Evolutionary conservation across 768 basidiomycete species (phyloP), one percentile per base, ranked within the genome.

Genomic region (Lentinula lateritia): DNA sequence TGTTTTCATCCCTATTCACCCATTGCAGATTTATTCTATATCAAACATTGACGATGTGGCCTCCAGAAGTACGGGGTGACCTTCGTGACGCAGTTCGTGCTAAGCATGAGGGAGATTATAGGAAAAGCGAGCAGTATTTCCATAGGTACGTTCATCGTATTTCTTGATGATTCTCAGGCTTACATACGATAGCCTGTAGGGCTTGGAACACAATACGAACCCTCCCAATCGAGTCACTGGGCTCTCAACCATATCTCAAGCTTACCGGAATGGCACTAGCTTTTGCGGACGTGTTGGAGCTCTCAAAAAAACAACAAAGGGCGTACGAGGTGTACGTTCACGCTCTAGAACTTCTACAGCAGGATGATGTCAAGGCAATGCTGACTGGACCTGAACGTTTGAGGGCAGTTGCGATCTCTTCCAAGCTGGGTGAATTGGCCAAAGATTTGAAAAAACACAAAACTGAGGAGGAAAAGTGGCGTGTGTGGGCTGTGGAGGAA

Each of bases 71-170:
- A 2, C 82, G 87, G 5, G 70, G 73, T 35, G 88, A 90, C 71
- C 76, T 92, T 38, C 85, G 88, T 6, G 80, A 78, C 2, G 90
- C 86, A 2, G 76, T 92, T 46, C 80, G 79, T 61, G 87, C 87
- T 2, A 87, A 82, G 66, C 73, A 83, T 57, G 79, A 83, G 60
- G 83, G 80, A 2, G 83, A 91, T 67, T 65, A 80, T 9, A 73
- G 71, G 9, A 69, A 80, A 57, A 84, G 85, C 64, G 77, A 79
- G 62, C 74, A 76, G 36, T 85, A 80, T 66, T 74, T 90, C 39
- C 67, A 71, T 54, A 78, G 82, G 89, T 89, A 60, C 58, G 81
- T 71, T 43, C 13, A 6, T 48, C 55, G 20, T 23, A n/a, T 42
- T 41, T 48, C 20, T 9, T 41, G 20, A 28, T 7, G 20, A 32